A percentile compares a stretch with the other conserved stretches of the same genome.
Conservation (phyloP, 176 grass and related monocot genomes). For the Miscanthus lutarioriparius region DNA sequence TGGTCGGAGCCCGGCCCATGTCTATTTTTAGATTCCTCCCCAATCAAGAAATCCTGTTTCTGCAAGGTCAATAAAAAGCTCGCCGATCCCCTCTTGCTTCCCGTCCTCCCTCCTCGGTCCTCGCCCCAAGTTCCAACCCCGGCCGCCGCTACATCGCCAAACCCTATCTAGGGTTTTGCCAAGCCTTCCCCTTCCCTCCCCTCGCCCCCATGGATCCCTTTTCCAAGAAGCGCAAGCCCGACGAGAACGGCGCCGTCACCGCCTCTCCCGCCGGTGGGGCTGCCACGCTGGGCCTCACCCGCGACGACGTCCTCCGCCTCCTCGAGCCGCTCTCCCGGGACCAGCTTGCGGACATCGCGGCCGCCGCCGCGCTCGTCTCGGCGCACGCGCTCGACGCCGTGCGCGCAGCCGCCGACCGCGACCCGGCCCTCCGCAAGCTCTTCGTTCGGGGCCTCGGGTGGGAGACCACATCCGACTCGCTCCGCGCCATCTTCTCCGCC, state of each 20-base stretch:
- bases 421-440: slow-evolving; percentile 82
- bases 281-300: slow-evolving; percentile 47
- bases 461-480: slow-evolving; percentile 82
- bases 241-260: slow-evolving; percentile 52
- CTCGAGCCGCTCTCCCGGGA: slow-evolving; percentile 82
- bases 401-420: slow-evolving; percentile 67
- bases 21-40: slow-evolving; percentile 7
- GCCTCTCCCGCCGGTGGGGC: slow-evolving; percentile 39
- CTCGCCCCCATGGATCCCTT: slow-evolving; percentile 57
- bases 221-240: slow-evolving; percentile 79
- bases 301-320: slow-evolving; percentile 70
- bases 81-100: not conserved
- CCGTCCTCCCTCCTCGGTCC: not conserved
- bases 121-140: not conserved
- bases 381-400: slow-evolving; percentile 63
- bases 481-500: slow-evolving; percentile 74
- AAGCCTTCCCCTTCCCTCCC: not conserved
- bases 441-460: slow-evolving; percentile 85
- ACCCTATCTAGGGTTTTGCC: slow-evolving; percentile 71
- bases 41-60: not conserved
- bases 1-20: not conserved
- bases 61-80: slow-evolving; percentile 30
- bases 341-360: slow-evolving; percentile 78
- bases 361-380: slow-evolving; percentile 55
- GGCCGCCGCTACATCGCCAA: slow-evolving; percentile 19